Base-by-base conservation (phyloP, 2,329 filamentous ascomycete genomes). In the Fusarium sp. region DNA sequence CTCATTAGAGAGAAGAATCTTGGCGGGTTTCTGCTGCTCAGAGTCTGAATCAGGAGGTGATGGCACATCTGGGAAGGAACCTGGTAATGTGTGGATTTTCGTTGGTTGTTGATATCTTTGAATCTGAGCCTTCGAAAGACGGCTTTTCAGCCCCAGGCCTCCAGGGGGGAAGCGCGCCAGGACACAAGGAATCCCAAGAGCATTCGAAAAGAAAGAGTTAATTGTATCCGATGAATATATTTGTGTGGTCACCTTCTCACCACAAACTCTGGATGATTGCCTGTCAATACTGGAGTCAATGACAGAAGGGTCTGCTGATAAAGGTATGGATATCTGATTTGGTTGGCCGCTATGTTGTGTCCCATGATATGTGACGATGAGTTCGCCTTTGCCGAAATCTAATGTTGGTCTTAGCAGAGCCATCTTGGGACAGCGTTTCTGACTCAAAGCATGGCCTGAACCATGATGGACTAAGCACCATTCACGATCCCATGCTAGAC, bases 381-480 rank as follows among this genome's bases (percentile, higher is more conserved):
- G 82, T 5, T 92, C 76, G 0, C 93, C 92, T 3, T 81, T 81
- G 1, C 87, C 83, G 62, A 97, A 89, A 75, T 98, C 93, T 44
- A 98, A 84, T 8, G 78, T 81, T 11, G 96, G 95, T 55, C 88
- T 88, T 56, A 99, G 86, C 8, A 98, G 87, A 17, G 94, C 92
- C 95, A 99, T 98, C 38, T 86, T 89, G 5, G 95, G 93, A 78
- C 96, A 92, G 71, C 91, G 87, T 82, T 98, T 99, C 81, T 98
- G 95, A 78, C 90, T 97, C 59, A 99, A 84, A 10, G 92, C 94
- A 75, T 91, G 90, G 1, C 94, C 93, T 3, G 95, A 97, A 46
- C 94, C 94, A 77, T 91, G 89, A 79, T 98, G 95, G 18, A 99
- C 86, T 25, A 99, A 84, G 81, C 95, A 98, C 95, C 96, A 99